phyloP scores from a whole-genome alignment of 2,329 filamentous ascomycete species.

The Beauveria scarabaeidicola region DNA sequence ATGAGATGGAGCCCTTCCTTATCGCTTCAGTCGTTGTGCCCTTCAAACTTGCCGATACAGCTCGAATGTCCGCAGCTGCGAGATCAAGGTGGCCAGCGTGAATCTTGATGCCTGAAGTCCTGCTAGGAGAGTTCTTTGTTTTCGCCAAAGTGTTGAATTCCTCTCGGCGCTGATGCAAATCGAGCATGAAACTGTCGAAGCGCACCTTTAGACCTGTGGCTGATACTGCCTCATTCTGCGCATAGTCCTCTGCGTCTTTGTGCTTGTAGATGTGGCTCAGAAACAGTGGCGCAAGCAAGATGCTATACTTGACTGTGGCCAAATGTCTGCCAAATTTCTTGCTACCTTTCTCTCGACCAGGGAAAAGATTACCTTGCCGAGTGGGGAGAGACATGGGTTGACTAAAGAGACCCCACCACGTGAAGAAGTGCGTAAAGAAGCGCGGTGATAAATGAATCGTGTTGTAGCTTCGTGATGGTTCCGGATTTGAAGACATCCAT shows the following conservation, averaged over 20 bases:
- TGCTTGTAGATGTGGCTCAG: constrained; percentile 98
- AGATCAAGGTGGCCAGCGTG: constrained; percentile 91
- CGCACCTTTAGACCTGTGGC: constrained; percentile 95
- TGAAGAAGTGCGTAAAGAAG: constrained; percentile 97
- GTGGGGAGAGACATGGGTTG: constrained; percentile 91
- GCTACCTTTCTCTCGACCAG: constrained; percentile 87
- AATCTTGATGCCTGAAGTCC: constrained; percentile 89
- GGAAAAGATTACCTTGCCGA: constrained; percentile 85
- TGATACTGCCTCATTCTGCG: constrained; percentile 60
- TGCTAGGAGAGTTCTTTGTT: constrained; percentile 65
- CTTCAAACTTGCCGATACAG: constrained; percentile 82
- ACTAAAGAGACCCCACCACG: constrained; percentile 95
- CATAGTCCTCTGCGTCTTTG: constrained; percentile 84
- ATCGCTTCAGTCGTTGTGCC: constrained; percentile 72
- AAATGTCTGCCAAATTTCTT: constrained; percentile 97
- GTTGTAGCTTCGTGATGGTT: constrained; percentile 86
- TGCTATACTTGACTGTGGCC: constrained; percentile 97
- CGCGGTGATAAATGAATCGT: constrained; percentile 88
- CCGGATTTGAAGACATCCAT: constrained; percentile 68
- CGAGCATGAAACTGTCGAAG: constrained; percentile 94
- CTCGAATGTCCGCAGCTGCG: constrained; percentile 82
- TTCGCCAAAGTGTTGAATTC: constrained; percentile 78
- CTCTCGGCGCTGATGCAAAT: constrained; percentile 88
- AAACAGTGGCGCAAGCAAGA: constrained; percentile 85
- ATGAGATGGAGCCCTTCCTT: constrained; percentile 47